Evolutionary conservation across 2,329 filamentous ascomycete species (phyloP).

Genomic region (Monascus ruber): DNA sequence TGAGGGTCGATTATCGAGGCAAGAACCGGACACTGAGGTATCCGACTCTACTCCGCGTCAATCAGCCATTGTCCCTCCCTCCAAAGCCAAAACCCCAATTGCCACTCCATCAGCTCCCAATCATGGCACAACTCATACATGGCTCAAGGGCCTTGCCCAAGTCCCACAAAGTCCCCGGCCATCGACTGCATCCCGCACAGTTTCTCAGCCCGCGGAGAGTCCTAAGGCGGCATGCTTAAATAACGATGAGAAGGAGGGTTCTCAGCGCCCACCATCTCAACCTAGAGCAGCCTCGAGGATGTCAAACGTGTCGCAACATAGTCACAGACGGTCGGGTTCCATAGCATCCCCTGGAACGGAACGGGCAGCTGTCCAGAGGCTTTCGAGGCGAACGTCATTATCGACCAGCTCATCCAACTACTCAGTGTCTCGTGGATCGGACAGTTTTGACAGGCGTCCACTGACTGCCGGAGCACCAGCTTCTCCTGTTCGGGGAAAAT

Average conservation of each 20-base stretch:
- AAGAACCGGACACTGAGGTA: too few relatives aligned
- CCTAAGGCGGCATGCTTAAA: constrained; percentile 4
- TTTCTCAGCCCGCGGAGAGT: too few relatives aligned
- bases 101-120: too few relatives aligned
- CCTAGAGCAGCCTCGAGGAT: constrained; percentile 16
- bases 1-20: too few relatives aligned
- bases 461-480: constrained; percentile 29
- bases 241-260: constrained; percentile 18
- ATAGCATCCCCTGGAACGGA: constrained; percentile 17
- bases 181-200: too few relatives aligned
- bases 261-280: constrained; percentile 16
- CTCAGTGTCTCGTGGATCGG: constrained; percentile 24
- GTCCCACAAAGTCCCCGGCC: too few relatives aligned
- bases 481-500: constrained; percentile 29
- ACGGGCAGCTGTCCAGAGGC: constrained; percentile 31
- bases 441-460: constrained; percentile 30
- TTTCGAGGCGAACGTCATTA: constrained; percentile 20
- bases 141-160: too few relatives aligned
- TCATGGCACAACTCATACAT: too few relatives aligned
- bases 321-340: constrained; percentile 10
- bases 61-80: too few relatives aligned
- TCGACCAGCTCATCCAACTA: constrained; percentile 15
- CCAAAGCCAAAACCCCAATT: too few relatives aligned
- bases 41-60: too few relatives aligned
- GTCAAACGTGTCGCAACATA: constrained; percentile 11